phyloP scores from a whole-genome alignment of 208 protist species.

The Vickermania ingenoplastis region DNA sequence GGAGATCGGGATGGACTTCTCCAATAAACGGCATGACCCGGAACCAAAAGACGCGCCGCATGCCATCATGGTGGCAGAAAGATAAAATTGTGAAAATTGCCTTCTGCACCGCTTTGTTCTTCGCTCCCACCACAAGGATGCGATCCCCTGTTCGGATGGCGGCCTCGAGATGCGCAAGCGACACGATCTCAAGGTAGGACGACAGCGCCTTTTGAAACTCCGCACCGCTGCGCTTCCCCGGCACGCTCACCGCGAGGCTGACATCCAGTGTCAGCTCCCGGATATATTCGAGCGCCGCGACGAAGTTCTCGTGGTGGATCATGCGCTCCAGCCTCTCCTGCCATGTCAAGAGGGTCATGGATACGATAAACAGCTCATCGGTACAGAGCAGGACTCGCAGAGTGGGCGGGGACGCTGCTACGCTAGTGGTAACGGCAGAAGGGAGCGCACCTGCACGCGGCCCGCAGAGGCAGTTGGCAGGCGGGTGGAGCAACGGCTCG shows the following conservation, averaged over 20 bases:
- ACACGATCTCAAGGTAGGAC: conserved; percentile 34
- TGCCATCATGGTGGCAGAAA: conserved; percentile 39
- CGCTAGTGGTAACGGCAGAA: neutral
- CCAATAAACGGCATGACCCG: conserved; percentile 22
- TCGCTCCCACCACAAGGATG: neutral
- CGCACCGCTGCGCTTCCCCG: conserved; percentile 8
- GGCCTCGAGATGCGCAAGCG: conserved; percentile 22
- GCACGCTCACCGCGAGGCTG: conserved; percentile 12
- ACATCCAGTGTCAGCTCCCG: conserved; percentile 52
- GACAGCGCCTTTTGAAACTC: conserved; percentile 26
- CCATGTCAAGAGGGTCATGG: conserved; percentile 44
- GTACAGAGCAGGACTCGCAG: neutral
- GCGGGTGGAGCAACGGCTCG: neutral
- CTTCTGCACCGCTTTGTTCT: neutral
- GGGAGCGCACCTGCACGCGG: too few relatives aligned
- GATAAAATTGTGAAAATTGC: conserved; percentile 14
- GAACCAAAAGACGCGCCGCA: conserved; percentile 48
- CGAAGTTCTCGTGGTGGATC: conserved; percentile 22
- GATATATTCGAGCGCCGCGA: conserved; percentile 48
- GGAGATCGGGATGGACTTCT: conserved; percentile 8
- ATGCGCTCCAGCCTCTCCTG: conserved; percentile 41
- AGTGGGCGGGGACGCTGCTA: neutral
- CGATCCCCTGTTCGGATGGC: neutral
- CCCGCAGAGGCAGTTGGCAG: neutral
- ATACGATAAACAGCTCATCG: neutral